phyloP scores from a whole-genome alignment of 73 alveolate species.

The Tetrahymena elliotti region DNA sequence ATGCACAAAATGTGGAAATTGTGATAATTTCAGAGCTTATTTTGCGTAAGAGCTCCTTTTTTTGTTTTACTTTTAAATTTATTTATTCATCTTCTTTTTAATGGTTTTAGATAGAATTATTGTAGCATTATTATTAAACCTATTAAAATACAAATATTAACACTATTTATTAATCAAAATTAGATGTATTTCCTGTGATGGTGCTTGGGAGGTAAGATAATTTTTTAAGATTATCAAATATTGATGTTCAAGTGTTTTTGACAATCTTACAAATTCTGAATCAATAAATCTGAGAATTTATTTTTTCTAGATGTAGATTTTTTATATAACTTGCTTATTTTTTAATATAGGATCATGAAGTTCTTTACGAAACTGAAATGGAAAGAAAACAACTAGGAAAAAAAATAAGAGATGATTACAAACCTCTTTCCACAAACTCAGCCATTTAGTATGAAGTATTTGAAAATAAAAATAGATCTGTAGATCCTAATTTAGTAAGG shows the following conservation, averaged over 20 bases:
- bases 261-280: not conserved
- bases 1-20: constrained; percentile 81
- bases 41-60: constrained; percentile 42
- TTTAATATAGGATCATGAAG: constrained; percentile 72
- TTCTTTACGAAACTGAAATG: constrained; percentile 81
- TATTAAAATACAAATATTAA: not conserved
- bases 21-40: constrained; percentile 79
- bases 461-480: constrained; percentile 12
- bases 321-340: not conserved
- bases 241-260: not conserved
- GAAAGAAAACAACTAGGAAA: constrained; percentile 84
- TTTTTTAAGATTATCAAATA: not conserved
- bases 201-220: constrained; percentile 63
- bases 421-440: constrained; percentile 85
- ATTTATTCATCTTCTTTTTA: no score
- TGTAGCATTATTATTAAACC: not conserved
- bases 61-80: no score
- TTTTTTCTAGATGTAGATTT: not conserved
- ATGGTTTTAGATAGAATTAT: no score
- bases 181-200: constrained; percentile 87
- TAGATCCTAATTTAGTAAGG: not conserved
- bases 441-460: constrained; percentile 79
- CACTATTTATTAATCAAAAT: not conserved
- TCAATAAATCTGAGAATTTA: not conserved
- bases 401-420: constrained; percentile 76